A percentile compares a stretch with the other conserved stretches of the same genome.
Evolutionary conservation across 1,284 basidiomycete genomes (phyloP).

Genomic region (Sporisorium graminicola): DNA sequence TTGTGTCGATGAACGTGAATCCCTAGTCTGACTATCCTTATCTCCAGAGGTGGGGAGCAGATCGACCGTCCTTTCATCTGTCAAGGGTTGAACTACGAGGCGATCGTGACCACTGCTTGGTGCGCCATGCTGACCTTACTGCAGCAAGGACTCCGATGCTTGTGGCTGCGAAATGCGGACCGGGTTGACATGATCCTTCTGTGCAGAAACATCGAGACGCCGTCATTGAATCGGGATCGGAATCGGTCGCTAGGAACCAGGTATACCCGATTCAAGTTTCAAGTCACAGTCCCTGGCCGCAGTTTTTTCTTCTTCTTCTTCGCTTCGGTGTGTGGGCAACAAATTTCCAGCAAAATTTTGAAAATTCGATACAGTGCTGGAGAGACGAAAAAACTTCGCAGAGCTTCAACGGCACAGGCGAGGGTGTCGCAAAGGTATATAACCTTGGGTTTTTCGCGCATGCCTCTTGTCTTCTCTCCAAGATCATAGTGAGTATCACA

Average conservation of each 20-base stretch:
- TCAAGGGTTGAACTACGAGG: too few species aligned
- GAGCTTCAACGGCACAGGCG: neutral
- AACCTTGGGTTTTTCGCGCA: conserved; percentile 26
- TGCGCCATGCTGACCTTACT: too few species aligned
- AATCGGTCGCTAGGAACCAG: too few species aligned
- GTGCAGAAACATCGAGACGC: neutral
- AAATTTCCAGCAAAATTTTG: conserved; percentile 19
- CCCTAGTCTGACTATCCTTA: too few species aligned
- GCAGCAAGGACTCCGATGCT: too few species aligned
- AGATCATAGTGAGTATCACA: conserved; percentile 57
- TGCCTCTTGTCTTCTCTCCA: conserved; percentile 46
- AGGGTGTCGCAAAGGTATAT: conserved; percentile 36
- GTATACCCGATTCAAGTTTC: neutral
- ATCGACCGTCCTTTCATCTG: too few species aligned
- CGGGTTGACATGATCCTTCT: neutral
- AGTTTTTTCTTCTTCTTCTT: conserved; percentile 2
- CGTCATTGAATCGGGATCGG: too few species aligned
- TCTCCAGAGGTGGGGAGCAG: too few species aligned
- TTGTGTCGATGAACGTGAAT: neutral
- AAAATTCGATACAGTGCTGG: neutral
- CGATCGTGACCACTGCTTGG: too few species aligned
- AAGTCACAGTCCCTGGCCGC: neutral
- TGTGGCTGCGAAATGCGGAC: too few species aligned
- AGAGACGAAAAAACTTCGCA: conserved; percentile 20
- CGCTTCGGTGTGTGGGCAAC: neutral